Evolutionary conservation across 2,329 filamentous ascomycete genomes (phyloP), one percentile per base, ranked within the genome.

Genomic region (Epichloe glyceriae): DNA sequence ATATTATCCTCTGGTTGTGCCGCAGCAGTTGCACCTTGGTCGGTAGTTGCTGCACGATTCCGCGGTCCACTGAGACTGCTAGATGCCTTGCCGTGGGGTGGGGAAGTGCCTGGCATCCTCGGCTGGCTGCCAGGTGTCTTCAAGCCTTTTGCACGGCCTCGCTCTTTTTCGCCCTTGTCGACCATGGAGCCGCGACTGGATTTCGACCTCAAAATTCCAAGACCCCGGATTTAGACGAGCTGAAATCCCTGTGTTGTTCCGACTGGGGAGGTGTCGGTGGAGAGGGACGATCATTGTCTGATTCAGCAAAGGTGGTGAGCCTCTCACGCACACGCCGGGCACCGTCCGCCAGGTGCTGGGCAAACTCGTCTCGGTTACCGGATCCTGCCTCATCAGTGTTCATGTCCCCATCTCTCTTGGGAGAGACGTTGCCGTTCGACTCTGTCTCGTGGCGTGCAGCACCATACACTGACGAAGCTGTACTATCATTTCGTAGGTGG

Each of bases 401-500:
- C n/a, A 11, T 37, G 41, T 22, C 37, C 1, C 15, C 38, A 5
- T 26, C n/a, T 17, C 11, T 39, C 7, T 20, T 12, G 41, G 26
- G 40, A 11, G 39, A 37, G 5, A 12, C 11, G 34, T 42, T 40
- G 20, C 20, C 41, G 12, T 20, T 30, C 11, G 57, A 56, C 5
- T 57, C 52, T 12, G 60, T n/a, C 54, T 67, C 45, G 56, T 62
- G 37, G 55, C 68, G 54, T 70, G 71, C 22, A 67, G 68, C 51
- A 26, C 78, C 80, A 57, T 88, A 88, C 26, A 93, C 74, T 0
- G 88, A 94, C 1, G 91, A 97, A 14, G 81, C 77, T 52, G 83
- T 84, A 67, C 91, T 97, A 55, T 84, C 81, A 35, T 81, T 81
- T 47, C 93, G 82, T 40, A 97, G 70, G 70, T 97, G 93, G 54